Conservation (phyloP, 1,139 yeast species). For the Suhomyces choctaworum region DNA sequence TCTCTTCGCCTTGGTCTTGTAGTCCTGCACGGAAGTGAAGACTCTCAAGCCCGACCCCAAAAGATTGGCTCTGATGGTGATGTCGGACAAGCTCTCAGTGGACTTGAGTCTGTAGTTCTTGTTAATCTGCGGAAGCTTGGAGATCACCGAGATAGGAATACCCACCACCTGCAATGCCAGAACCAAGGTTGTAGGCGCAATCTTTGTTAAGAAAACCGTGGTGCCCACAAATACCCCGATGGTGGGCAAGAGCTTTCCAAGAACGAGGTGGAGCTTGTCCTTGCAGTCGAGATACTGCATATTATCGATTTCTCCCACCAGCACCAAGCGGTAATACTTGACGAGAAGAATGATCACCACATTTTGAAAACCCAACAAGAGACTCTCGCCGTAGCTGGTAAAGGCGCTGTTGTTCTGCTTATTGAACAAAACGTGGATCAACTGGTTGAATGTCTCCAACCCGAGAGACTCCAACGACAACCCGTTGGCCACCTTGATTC, state of each 20-base stretch:
- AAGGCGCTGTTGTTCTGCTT: conserved; percentile 37
- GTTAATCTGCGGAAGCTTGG: conserved; percentile 59
- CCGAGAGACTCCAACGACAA: conserved; percentile 39
- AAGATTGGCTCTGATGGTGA: conserved; percentile 56
- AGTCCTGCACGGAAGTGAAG: conserved; percentile 50
- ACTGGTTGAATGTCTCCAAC: conserved; percentile 41
- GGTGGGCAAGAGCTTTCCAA: conserved; percentile 18
- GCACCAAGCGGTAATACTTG: conserved; percentile 36
- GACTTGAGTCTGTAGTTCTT: conserved; percentile 49
- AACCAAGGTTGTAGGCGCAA: conserved; percentile 35
- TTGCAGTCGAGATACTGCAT: conserved; percentile 10
- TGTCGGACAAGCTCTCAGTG: conserved; percentile 54
- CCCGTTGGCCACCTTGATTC: conserved; percentile 40
- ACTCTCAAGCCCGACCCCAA: conserved; percentile 58
- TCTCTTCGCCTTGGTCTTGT: conserved; percentile 13
- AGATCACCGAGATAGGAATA: conserved; percentile 53
- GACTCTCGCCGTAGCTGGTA: conserved; percentile 45
- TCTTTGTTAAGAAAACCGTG: conserved; percentile 30
- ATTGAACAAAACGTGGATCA: conserved; percentile 45
- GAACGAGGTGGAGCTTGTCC: conserved; percentile 18
- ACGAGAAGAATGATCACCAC: conserved; percentile 38
- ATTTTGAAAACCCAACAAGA: conserved; percentile 44
- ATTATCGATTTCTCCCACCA: conserved; percentile 21
- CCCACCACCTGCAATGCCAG: conserved; percentile 47
- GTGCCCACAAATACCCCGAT: conserved; percentile 30